A percentile compares a stretch with the other conserved stretches of the same genome.
Evolutionary conservation across 2,329 filamentous ascomycete species (phyloP).

Genomic region (Coniochaeta prunicola): DNA sequence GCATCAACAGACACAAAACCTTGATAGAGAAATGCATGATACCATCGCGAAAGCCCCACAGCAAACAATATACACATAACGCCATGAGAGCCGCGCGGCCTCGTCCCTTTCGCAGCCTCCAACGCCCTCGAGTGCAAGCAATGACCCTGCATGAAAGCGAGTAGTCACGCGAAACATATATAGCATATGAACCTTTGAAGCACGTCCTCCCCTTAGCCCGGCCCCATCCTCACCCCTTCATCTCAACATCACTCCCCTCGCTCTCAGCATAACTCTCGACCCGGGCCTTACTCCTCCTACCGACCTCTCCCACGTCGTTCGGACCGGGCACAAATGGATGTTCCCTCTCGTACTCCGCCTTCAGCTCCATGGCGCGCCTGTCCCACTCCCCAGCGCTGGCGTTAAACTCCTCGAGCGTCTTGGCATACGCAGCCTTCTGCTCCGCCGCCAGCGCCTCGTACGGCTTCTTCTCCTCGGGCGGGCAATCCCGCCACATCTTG

Average conservation of each 20-base stretch:
- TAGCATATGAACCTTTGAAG: background rate
- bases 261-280: conserved; percentile 30
- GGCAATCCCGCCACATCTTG: conserved; percentile 81
- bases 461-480: conserved; percentile 63
- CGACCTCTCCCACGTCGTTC: conserved; percentile 9
- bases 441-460: conserved; percentile 68
- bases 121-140: background rate
- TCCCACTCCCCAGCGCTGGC: conserved; percentile 64
- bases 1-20: background rate
- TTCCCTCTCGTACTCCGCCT: conserved; percentile 42
- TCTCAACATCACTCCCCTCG: conserved; percentile 16
- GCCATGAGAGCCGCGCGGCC: background rate
- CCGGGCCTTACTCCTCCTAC: conserved; percentile 19
- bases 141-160: background rate
- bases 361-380: conserved; percentile 48
- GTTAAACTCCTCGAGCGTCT: conserved; percentile 37
- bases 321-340: conserved; percentile 31
- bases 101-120: background rate
- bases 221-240: conserved; percentile 14
- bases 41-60: background rate
- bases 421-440: conserved; percentile 60
- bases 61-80: background rate
- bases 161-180: background rate
- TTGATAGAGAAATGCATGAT: background rate
- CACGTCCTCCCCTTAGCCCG: background rate